Base-by-base conservation (phyloP, 257 asterid species). In the Solanum clarkiae region DNA sequence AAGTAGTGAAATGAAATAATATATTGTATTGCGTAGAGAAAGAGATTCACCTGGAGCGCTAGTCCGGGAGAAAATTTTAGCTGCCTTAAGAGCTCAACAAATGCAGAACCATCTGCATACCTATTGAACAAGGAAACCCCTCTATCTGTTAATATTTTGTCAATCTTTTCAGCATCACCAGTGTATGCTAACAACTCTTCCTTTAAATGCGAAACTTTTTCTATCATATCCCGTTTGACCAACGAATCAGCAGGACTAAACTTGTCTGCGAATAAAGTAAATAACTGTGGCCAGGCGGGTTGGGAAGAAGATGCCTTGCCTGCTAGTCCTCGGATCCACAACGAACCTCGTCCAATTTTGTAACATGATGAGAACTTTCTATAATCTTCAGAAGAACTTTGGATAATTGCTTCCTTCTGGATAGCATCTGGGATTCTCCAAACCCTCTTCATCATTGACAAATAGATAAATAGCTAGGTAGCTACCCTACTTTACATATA, bases 101-200 rank as follows among this genome's bases (percentile, higher is more conserved):
- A 88, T 15, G 97, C 95, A 83, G 92, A 87, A 26, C 96, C 97
- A 92, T 91, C 89, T 14, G 87, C 17, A 79, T 92, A 92, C 15
- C 72, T 90, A 87, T 90, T 80, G 49, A 96, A 95, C 85, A 95
- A 91, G 51, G 86, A 74, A 47, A 47, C 88, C 22, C 98, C 97
- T 17, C 72, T 83, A 82, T 87, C 92, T 56, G 92, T 91, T 87
- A 95, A 87, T 81, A 94, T 89, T 36, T 71, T 85, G 87, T 80
- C 92, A 69, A 92, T 75, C 54, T 84, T 87, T 81, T 83, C 93
- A 63, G 80, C 80, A 70, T 92, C 93, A 6, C 84, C 86, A 15
- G 87, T 42, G 17, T 82, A 87, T 8, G 62, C 22, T 87, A 91
- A 69, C 84, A 96, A 84, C 87, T 90, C 93, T 17, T 93, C 85